Evolutionary conservation across 495 filamentous ascomycete species (phyloP), one percentile per base, ranked within the genome.

Genomic region (Venustampulla echinocandica): DNA sequence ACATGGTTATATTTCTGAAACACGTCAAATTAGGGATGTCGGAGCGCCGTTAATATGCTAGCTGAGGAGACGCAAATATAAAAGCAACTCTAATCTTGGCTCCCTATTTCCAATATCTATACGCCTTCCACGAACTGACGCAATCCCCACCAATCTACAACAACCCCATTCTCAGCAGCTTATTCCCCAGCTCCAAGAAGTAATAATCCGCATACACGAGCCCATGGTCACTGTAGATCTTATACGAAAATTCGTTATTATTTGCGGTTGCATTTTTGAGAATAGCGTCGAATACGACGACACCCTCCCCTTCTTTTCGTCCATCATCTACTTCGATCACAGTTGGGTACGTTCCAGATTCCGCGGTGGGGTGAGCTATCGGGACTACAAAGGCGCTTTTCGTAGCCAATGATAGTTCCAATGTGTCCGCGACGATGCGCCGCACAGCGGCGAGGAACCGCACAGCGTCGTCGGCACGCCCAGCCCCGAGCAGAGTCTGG

Each of bases 171-270:
- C 51, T 22, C 37, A 61, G 28, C 47, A 61, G 44, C 33, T 54
- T 52, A 48, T 73, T 73, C 21, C 68, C 67, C 27, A 67, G 61
- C 46, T 69, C 64, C 10, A 73, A 42, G 33, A 71, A 59, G 49
- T 68, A 73, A 47, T 71, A 73, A 52, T 70, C 68, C 0, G 62
- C 69, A 60, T 73, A 73, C 11, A 71, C 69, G 6, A 73, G 46
- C 28, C 67, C 69, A 36, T 64, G 61, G 24, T 66, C 58, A 1
- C 46, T 42, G 33, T 61, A 56, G 11, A 49, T 36, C 15, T 52
- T 42, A 0, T 54, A 34, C 1, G 57, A 52, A 38, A 55, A 18
- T 22, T 47, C 50, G 35, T 70, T 69, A 34, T 67, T 60, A 32
- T 66, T 64, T 4, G 63, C 62, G 0, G 68, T 70, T 2, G 62